A percentile compares a stretch with the other conserved stretches of the same genome.
These are phyloP conservation scores for Diplodia seriata DNA, from an alignment of 2,329 filamentous ascomycete genomes.

Conservation along the genomic window DNA sequence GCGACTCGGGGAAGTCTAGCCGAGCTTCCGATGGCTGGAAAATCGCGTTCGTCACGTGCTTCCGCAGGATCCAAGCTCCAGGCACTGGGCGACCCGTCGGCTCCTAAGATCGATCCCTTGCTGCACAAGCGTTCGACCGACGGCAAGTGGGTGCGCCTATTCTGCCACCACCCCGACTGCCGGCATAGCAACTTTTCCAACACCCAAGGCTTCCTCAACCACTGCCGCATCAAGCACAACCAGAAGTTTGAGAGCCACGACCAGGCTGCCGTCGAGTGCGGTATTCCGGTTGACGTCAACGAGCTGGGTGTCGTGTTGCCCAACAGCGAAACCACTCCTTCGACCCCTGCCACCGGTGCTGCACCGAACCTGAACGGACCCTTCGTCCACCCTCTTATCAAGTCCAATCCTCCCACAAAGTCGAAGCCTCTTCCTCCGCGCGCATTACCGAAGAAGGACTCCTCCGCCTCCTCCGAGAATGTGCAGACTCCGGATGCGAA, in stretches of 20 bases:
- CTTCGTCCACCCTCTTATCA: slow-evolving; percentile 47
- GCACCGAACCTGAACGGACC: slow-evolving; percentile 36
- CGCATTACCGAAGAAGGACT: slow-evolving; percentile 25
- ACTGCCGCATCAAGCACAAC: slow-evolving; percentile 94
- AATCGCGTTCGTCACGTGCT: slow-evolving; percentile 64
- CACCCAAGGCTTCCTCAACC: slow-evolving; percentile 99
- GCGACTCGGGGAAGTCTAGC: slow-evolving; percentile 77
- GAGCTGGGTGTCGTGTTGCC: slow-evolving; percentile 49
- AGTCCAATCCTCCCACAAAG: slow-evolving; percentile 25
- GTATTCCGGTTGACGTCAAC: slow-evolving; percentile 78
- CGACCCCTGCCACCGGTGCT: slow-evolving; percentile 25
- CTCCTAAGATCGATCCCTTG: slow-evolving; percentile 75
- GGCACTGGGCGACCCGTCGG: slow-evolving; percentile 52
- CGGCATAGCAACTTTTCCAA: slow-evolving; percentile 91
- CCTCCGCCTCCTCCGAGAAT: slow-evolving; percentile 6
- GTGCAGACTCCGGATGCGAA: slow-evolving; percentile 15
- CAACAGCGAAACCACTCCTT: slow-evolving; percentile 37
- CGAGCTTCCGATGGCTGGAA: slow-evolving; percentile 59
- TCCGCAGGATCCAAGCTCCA: slow-evolving; percentile 56
- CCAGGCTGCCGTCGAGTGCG: slow-evolving; percentile 86
- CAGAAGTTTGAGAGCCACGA: slow-evolving; percentile 96
- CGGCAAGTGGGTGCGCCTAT: slow-evolving; percentile 84
- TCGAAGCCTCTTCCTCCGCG: slow-evolving; percentile 31
- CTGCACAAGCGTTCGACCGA: slow-evolving; percentile 83
- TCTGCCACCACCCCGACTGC: slow-evolving; percentile 75